Evolutionary conservation across 805 yeast genomes (phyloP), one percentile per base, ranked within the genome.

Genomic region (Candida loeiensis): DNA sequence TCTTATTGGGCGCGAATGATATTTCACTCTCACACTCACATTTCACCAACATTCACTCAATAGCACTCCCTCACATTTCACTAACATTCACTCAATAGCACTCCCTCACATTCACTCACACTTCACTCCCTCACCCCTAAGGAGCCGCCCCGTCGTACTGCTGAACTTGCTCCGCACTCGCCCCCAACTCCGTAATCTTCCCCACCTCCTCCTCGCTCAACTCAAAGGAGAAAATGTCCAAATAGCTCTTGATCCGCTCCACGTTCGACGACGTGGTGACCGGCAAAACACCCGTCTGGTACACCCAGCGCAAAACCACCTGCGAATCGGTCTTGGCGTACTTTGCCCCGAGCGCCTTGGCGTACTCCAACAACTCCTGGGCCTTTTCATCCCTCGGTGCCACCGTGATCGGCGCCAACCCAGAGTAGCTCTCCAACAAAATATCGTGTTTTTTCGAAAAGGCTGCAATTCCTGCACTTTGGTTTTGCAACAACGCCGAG

Each of bases 401-500:
- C 52, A 63, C 82, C 85, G 3, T 90, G 80, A 63, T 80, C 83
- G 24, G 93, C 89, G 29, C 95, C 95, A 54, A 86, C 83, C 12
- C 90, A 79, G 80, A 71, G 59, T 81, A 85, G 1, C 86, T 87
- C 53, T 78, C 84, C n/a, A 83, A 45, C 24, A 68, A 51, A 45
- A 83, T 80, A 24, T 59, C 62, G 37, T 82, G 49, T 32, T 71
- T 51, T 48, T 74, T 56, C 12, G 93, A 83, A 67, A 85, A 85
- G 13, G 81, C 95, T 38, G 84, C 83, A 47, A 85, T 74, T 48
- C 79, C 80, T 44, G 85, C 73, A 24, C 74, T 72, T 44, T 74
- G 74, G 69, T 85, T 95, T 45, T 85, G 85, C 58, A 88, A 72
- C 71, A 87, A 86, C 45, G 96, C 96, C 61, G 88, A 95, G 61